Base-by-base conservation (phyloP, 2,329 filamentous ascomycete species). In the Coniochaeta ligniaria region DNA sequence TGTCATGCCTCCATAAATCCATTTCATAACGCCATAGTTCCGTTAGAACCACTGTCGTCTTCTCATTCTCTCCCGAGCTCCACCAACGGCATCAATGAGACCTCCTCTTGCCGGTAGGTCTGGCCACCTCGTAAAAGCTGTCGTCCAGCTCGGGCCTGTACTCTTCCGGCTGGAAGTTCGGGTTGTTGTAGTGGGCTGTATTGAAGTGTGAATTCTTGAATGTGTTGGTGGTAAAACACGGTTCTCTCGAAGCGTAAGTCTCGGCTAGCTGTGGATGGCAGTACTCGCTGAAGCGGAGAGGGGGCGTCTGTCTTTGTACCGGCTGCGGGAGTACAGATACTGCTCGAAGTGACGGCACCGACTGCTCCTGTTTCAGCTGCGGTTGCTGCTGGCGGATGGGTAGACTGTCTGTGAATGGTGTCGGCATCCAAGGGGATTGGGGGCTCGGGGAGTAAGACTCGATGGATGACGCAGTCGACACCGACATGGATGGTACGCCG, bases 191-290 rank as follows among this genome's bases (percentile, higher is more conserved):
- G 68, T 89, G 86, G 0, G 86, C 85, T 55, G 80, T 80, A 66
- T 88, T 89, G 73, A 84, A 87, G 60, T 88, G 83, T 59, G 82
- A 86, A 65, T 88, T 87, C 67, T 85, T 86, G 67, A 89, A 89
- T 1, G 82, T 84, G 58, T 76, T 80, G 2, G 83, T 87, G 59
- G 77, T 78, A 58, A 81, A 79, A 4, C 76, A 72, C n/a, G 79
- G 77, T 61, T 82, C 80, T 45, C 68, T 70, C 56, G 69, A 70
- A 8, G 61, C 68, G 52, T 69, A 71, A 61, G 71, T 75, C 59
- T 78, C 79, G 24, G 65, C 66, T 60, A 67, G 61, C 35, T 68
- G 66, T 12, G 73, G 72, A 61, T 80, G 82, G 61, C 81, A 81
- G 68, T 81, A 84, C 61, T 80, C 78, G 66, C 80, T 86, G 68